A percentile compares a stretch with the other conserved stretches of the same genome.
phyloP scores from a whole-genome alignment of 1,284 basidiomycete species.

The Sanghuangporus weigelae region DNA sequence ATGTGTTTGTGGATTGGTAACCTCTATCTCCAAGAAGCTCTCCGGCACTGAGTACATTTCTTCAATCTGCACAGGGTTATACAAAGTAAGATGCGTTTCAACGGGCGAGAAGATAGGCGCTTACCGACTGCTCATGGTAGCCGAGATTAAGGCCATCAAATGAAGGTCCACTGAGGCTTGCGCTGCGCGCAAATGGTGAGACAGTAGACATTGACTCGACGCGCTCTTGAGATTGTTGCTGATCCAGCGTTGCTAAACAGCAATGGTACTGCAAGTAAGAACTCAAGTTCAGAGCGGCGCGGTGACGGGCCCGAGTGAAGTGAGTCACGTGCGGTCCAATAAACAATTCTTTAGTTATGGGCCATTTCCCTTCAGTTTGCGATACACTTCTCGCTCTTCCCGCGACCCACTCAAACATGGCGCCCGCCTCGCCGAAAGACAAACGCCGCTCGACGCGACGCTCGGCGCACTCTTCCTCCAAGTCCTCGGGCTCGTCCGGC shows the following conservation, averaged over 20 bases:
- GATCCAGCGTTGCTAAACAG: not conserved
- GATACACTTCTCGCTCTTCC: not conserved
- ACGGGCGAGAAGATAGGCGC: not conserved
- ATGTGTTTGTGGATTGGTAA: conserved; percentile 94
- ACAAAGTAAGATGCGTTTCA: not conserved
- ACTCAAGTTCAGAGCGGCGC: not conserved
- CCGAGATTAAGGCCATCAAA: conserved; percentile 7
- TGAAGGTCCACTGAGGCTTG: conserved; percentile 5
- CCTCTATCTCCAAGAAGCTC: conserved; percentile 98
- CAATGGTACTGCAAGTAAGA: not conserved
- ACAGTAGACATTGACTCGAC: conserved; percentile 9
- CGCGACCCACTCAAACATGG: not conserved
- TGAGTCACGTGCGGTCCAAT: conserved; percentile 1
- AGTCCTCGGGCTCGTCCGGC: conserved; percentile 65
- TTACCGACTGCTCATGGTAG: conserved; percentile 15
- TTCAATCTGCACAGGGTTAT: conserved; percentile 63
- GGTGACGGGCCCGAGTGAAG: not conserved
- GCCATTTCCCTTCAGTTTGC: not conserved
- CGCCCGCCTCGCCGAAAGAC: conserved; percentile 62
- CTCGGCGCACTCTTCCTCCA: conserved; percentile 59
- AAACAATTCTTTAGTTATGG: not conserved
- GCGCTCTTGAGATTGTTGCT: not conserved
- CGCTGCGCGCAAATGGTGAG: conserved; percentile 18
- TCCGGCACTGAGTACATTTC: conserved; percentile 98
- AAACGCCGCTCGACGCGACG: conserved; percentile 71